phyloP scores from a whole-genome alignment of 2,329 filamentous ascomycete species.

The Eurotiales sp. region DNA sequence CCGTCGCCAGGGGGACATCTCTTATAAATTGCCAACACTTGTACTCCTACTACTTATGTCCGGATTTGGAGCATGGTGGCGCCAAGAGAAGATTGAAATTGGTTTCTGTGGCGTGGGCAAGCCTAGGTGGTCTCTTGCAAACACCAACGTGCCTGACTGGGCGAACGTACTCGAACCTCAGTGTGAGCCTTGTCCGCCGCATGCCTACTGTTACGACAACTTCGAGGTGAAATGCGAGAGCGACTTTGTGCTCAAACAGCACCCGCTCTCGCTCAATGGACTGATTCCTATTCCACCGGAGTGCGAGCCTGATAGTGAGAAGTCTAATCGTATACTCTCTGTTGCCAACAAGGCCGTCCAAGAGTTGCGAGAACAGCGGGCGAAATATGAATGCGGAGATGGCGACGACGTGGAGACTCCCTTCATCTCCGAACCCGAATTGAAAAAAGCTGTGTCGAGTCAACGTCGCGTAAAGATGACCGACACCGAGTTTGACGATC shows the following conservation, averaged over 20 bases:
- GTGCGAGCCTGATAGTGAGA: slow-evolving; percentile 92
- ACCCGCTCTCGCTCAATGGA: slow-evolving; percentile 78
- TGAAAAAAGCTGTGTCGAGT: slow-evolving; percentile 72
- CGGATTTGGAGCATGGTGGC: slow-evolving; percentile 76
- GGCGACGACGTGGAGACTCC: slow-evolving; percentile 59
- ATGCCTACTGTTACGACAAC: slow-evolving; percentile 82
- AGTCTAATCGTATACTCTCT: slow-evolving; percentile 77
- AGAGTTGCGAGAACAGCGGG: slow-evolving; percentile 76
- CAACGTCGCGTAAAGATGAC: slow-evolving; percentile 80
- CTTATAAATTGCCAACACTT: slow-evolving; percentile 52
- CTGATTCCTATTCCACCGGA: slow-evolving; percentile 81
- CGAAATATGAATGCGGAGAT: slow-evolving; percentile 85
- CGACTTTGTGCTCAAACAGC: slow-evolving; percentile 79
- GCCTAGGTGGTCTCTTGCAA: slow-evolving; percentile 54
- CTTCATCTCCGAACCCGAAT: slow-evolving; percentile 64
- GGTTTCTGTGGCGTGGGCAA: slow-evolving; percentile 89
- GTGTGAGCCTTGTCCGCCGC: slow-evolving; percentile 85
- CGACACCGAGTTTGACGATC: slow-evolving; percentile 84
- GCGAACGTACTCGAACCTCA: slow-evolving; percentile 67
- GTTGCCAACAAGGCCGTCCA: slow-evolving; percentile 87
- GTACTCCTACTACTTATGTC: slow-evolving; percentile 66
- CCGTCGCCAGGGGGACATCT: slow-evolving; percentile 41
- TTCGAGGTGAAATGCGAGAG: slow-evolving; percentile 76
- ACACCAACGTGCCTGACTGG: slow-evolving; percentile 69
- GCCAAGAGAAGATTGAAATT: slow-evolving; percentile 92